These are phyloP conservation scores for Neurospora sp. DNA, from an alignment of 495 filamentous ascomycete genomes.

Conservation along the genomic window DNA sequence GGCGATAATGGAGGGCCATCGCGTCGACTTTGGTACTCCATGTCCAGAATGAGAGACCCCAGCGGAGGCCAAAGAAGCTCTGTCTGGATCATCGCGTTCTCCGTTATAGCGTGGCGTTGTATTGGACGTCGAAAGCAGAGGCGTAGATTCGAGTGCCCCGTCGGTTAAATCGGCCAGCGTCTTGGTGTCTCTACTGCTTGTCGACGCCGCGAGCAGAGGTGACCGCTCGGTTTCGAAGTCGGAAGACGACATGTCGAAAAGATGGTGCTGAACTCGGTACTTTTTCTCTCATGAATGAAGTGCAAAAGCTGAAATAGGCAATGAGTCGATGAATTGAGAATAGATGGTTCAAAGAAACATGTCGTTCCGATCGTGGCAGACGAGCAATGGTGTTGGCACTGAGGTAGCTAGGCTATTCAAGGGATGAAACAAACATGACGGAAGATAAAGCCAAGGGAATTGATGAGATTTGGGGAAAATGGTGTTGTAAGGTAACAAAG, in stretches of 20 bases:
- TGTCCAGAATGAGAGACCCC: conserved; percentile 16
- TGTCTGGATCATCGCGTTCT: conserved; percentile 25
- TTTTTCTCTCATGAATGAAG: background rate
- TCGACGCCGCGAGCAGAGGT: background rate
- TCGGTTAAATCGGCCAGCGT: conserved; percentile 2
- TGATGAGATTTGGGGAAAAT: background rate
- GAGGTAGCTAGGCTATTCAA: background rate
- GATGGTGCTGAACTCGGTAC: background rate
- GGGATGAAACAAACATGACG: background rate
- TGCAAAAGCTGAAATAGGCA: background rate
- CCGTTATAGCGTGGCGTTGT: conserved; percentile 38
- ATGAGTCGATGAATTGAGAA: background rate
- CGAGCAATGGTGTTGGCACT: background rate
- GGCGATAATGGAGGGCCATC: conserved; percentile 38
- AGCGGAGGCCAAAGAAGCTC: conserved; percentile 20
- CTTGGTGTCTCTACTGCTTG: background rate
- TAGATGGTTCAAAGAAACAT: background rate
- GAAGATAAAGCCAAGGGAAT: background rate
- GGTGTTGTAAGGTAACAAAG: background rate
- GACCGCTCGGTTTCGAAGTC: background rate
- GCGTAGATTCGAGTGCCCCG: conserved; percentile 39
- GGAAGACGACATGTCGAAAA: background rate
- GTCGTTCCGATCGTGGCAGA: background rate
- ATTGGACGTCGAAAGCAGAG: conserved; percentile 36
- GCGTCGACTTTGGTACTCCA: conserved; percentile 13